A percentile compares a stretch with the other conserved stretches of the same genome.
Evolutionary conservation across 192 early-diverging fungal species (phyloP).

Genomic region (Coemansia sp.): DNA sequence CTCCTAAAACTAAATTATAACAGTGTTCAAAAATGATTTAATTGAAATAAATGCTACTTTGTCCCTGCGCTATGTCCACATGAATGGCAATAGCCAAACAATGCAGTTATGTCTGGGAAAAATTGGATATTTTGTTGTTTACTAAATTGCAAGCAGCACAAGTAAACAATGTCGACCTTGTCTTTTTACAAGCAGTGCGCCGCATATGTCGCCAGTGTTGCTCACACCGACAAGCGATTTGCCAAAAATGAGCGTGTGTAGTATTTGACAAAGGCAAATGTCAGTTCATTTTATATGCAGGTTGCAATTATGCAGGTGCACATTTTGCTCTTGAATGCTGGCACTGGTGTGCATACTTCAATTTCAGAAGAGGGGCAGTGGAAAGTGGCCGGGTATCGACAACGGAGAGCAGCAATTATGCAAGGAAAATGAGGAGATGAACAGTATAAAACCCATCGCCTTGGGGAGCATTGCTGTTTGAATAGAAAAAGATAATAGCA

Average conservation of each 20-base stretch:
- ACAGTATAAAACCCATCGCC: neutral
- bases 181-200: neutral
- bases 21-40: neutral
- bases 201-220: neutral
- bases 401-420: conserved; percentile 1
- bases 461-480: neutral
- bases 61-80: neutral
- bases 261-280: neutral
- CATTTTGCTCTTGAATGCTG: neutral
- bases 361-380: neutral
- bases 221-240: neutral
- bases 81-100: neutral
- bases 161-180: neutral
- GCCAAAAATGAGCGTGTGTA: neutral
- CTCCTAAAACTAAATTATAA: neutral
- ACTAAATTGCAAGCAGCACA: neutral
- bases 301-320: neutral
- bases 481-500: neutral
- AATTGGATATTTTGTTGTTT: neutral
- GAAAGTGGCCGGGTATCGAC: neutral
- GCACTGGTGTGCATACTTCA: neutral
- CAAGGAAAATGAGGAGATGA: neutral
- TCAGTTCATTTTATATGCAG: neutral
- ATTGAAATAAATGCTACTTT: neutral
- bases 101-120: neutral